A percentile compares a stretch with the other conserved stretches of the same genome.
Conservation (phyloP, 1,284 basidiomycete genomes). For the Sporisorium sorghi region DNA sequence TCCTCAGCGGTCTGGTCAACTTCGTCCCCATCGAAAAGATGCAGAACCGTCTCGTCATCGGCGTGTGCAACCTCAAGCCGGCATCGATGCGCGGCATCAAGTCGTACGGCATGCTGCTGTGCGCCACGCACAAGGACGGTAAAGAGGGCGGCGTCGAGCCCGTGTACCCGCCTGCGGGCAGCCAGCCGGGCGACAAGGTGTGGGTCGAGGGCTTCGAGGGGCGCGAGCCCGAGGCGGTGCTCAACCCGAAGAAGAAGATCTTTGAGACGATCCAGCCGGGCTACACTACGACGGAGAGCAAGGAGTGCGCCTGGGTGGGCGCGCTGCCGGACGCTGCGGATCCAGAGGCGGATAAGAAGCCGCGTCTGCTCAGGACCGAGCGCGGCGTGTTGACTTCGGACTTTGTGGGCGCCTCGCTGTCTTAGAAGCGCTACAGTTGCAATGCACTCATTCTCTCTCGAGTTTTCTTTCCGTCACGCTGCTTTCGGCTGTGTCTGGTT, state of each 20-base stretch:
- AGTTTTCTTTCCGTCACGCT: not conserved
- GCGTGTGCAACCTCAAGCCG: conserved; percentile 69
- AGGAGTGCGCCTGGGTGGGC: conserved; percentile 64
- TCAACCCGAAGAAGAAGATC: conserved; percentile 70
- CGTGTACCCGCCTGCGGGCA: conserved; percentile 63
- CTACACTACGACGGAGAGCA: conserved; percentile 60
- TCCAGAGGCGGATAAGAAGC: conserved; percentile 62
- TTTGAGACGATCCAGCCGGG: conserved; percentile 68
- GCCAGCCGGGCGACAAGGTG: conserved; percentile 62
- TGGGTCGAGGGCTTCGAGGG: conserved; percentile 68
- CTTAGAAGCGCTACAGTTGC: conserved; percentile 22
- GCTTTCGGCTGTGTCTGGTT: not conserved
- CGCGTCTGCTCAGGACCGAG: conserved; percentile 58
- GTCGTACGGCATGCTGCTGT: conserved; percentile 68
- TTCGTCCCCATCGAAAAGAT: conserved; percentile 69
- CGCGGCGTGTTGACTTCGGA: conserved; percentile 58
- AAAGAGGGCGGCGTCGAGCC: conserved; percentile 68
- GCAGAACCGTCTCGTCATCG: conserved; percentile 66
- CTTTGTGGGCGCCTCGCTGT: conserved; percentile 64
- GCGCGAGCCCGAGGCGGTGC: conserved; percentile 60
- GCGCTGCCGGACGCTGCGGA: conserved; percentile 56
- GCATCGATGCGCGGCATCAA: conserved; percentile 69
- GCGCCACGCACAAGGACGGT: conserved; percentile 64
- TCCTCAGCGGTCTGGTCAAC: conserved; percentile 67
- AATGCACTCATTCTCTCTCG: conserved; percentile 5